A percentile compares a stretch with the other conserved stretches of the same genome.
These are phyloP conservation scores for Choiromyces venosus DNA, from an alignment of 495 filamentous ascomycete genomes.

Conservation along the genomic window DNA sequence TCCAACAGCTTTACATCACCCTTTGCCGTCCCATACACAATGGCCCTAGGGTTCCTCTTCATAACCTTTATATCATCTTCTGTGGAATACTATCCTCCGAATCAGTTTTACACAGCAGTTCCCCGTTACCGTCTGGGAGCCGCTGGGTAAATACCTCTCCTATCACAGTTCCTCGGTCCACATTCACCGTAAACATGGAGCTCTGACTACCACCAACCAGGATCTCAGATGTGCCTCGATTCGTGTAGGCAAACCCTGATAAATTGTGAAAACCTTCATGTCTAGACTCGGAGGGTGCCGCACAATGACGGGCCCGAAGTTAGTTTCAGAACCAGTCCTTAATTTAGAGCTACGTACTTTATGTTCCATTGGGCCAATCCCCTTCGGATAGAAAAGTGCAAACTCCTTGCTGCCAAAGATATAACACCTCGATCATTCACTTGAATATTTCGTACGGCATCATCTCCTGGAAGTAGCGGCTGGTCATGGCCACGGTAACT, in stretches of 20 bases:
- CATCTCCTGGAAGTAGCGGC: conserved; percentile 24
- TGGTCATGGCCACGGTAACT: conserved; percentile 40
- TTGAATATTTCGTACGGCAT: conserved; percentile 38
- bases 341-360: conserved; percentile 44
- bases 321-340: neutral
- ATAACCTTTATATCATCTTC: conserved; percentile 78
- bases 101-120: conserved; percentile 11
- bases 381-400: conserved; percentile 78
- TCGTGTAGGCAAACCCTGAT: conserved; percentile 89
- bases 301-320: neutral
- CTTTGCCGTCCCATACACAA: conserved; percentile 82
- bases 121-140: neutral
- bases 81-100: conserved; percentile 54
- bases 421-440: conserved; percentile 52
- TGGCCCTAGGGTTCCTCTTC: conserved; percentile 72
- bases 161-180: conserved; percentile 72
- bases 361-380: conserved; percentile 84
- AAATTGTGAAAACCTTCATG: conserved; percentile 73
- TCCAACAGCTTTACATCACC: conserved; percentile 83
- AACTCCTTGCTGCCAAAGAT: conserved; percentile 33
- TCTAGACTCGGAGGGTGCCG: conserved; percentile 41
- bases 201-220: conserved; percentile 81
- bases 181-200: conserved; percentile 83
- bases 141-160: conserved; percentile 52
- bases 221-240: conserved; percentile 70